Evolutionary conservation across 805 yeast genomes (phyloP).

Genomic region (Saccharomycopsis fermentans): DNA sequence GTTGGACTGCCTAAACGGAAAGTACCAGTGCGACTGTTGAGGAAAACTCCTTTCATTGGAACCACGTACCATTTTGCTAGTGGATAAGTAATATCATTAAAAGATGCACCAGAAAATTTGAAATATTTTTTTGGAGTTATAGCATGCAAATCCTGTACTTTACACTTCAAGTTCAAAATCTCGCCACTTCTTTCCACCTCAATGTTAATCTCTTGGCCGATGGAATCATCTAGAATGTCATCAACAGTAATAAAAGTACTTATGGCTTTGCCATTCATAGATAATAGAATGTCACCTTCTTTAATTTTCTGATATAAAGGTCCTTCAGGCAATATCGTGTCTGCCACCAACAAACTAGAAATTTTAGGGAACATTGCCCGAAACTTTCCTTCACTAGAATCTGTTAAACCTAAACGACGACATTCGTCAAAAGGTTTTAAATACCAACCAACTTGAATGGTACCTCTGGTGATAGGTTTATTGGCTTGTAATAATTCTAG

Average conservation of each 20-base stretch:
- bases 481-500: constrained; percentile 56
- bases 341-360: constrained; percentile 9
- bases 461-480: constrained; percentile 69
- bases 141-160: constrained; percentile 65
- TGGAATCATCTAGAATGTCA: constrained; percentile 62
- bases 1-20: constrained; percentile 48
- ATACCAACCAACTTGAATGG: constrained; percentile 84
- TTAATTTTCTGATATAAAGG: constrained; percentile 8
- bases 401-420: constrained; percentile 70
- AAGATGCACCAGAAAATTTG: constrained; percentile 77
- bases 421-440: constrained; percentile 86
- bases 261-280: constrained; percentile 56
- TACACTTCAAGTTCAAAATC: constrained; percentile 38
- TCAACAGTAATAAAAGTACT: constrained; percentile 74
- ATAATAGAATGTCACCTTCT: constrained; percentile 59
- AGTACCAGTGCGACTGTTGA: constrained; percentile 69
- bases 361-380: constrained; percentile 60
- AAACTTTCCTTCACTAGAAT: constrained; percentile 61
- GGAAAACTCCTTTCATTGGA: constrained; percentile 77
- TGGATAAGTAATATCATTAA: constrained; percentile 80
- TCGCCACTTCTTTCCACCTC: constrained; percentile 68
- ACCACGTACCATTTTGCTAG: constrained; percentile 77
- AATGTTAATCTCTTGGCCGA: constrained; percentile 48
- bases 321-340: constrained; percentile 10
- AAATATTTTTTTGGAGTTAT: constrained; percentile 78